Percentiles rank a stretch among this genome's conserved stretches.
These are phyloP conservation scores for Pseudopithomyces maydicus DNA, from an alignment of 2,329 filamentous ascomycete genomes.

Conservation along the genomic window DNA sequence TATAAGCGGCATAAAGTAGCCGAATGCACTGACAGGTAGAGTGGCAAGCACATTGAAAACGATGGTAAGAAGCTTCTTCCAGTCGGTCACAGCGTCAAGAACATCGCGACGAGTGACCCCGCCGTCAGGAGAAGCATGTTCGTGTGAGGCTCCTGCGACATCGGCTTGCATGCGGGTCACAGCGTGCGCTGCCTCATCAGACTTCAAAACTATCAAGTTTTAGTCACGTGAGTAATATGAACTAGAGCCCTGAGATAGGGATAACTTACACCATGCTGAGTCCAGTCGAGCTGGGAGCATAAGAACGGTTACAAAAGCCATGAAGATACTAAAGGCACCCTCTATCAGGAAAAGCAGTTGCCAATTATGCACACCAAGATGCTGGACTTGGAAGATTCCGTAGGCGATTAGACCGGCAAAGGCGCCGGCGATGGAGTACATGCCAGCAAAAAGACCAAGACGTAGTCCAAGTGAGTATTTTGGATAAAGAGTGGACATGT, in stretches of 20 bases:
- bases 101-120: slow-evolving; percentile 8
- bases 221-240: too few species aligned
- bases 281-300: neutral
- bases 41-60: slow-evolving; percentile 8
- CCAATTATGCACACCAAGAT: slow-evolving; percentile 9
- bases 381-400: slow-evolving; percentile 12
- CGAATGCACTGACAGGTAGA: slow-evolving; percentile 10
- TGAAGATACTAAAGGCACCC: slow-evolving; percentile 6
- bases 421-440: slow-evolving; percentile 17
- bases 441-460: slow-evolving; percentile 11
- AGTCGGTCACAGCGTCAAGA: slow-evolving; percentile 13
- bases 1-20: slow-evolving; percentile 10
- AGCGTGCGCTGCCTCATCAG: slow-evolving; percentile 4
- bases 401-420: slow-evolving; percentile 18
- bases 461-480: slow-evolving; percentile 12
- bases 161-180: slow-evolving; percentile 12
- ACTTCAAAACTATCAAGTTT: neutral
- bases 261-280: slow-evolving; percentile 3
- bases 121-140: neutral
- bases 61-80: slow-evolving; percentile 11
- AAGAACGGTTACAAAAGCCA: slow-evolving; percentile 4
- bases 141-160: slow-evolving; percentile 2
- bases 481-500: slow-evolving; percentile 16
- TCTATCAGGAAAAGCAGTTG: slow-evolving; percentile 16
- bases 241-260: too few species aligned